A percentile compares a stretch with the other conserved stretches of the same genome.
phyloP scores from a whole-genome alignment of 495 filamentous ascomycete genomes.

The Pyrenopolyporus hunteri region DNA sequence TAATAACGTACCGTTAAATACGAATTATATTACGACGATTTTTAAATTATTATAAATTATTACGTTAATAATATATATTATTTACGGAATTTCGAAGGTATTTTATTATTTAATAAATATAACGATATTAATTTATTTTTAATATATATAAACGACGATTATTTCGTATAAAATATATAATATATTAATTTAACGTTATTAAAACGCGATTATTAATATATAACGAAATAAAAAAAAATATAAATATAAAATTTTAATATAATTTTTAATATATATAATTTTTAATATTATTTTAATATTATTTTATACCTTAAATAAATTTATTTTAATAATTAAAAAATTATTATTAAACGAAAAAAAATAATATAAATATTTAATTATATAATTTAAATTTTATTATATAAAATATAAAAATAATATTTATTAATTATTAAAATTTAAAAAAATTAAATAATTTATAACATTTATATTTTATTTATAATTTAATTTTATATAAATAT shows the following conservation, averaged over 20 bases:
- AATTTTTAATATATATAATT: slow-evolving; percentile 6
- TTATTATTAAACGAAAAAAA: too few relatives aligned
- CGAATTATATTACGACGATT: too few relatives aligned
- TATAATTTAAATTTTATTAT: too few relatives aligned
- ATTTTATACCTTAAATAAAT: background rate
- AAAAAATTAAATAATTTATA: too few relatives aligned
- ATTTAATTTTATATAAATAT: background rate
- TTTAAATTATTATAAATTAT: too few relatives aligned
- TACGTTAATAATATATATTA: too few relatives aligned
- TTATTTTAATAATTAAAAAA: background rate
- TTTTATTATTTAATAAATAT: background rate
- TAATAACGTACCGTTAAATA: too few relatives aligned
- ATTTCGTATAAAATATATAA: background rate
- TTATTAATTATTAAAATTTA: too few relatives aligned
- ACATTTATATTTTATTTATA: background rate
- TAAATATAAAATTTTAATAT: background rate
- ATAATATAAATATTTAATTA: too few relatives aligned
- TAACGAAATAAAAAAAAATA: background rate
- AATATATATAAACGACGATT: background rate
- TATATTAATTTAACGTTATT: background rate
- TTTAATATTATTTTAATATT: too few relatives aligned
- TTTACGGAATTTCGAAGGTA: too few relatives aligned
- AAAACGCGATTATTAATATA: slow-evolving; percentile 1
- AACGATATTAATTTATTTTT: background rate
- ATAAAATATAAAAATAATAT: too few relatives aligned